phyloP scores from a whole-genome alignment of 1,139 yeast genomes.

The Martiniozyma asiatica region DNA sequence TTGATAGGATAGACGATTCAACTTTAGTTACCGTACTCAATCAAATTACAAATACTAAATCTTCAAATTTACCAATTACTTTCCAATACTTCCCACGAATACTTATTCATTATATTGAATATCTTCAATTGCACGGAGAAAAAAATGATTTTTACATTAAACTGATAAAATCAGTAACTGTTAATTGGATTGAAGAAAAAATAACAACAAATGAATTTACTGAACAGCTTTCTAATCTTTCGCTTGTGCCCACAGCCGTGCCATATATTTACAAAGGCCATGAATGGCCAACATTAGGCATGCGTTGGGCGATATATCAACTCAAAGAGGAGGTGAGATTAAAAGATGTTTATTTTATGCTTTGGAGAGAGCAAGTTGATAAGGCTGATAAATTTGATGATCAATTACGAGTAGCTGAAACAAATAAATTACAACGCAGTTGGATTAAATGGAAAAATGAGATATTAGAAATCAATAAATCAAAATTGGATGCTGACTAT shows the following conservation, averaged over 20 bases:
- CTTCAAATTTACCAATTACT: conserved; percentile 7
- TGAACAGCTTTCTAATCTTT: conserved; percentile 7
- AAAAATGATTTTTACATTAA: conserved; percentile 7
- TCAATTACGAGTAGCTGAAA: too few relatives aligned
- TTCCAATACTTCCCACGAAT: conserved; percentile 16
- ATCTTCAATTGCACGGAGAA: conserved; percentile 10
- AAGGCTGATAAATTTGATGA: too few relatives aligned
- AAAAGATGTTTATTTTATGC: conserved; percentile 10
- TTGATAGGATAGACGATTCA: conserved; percentile 1
- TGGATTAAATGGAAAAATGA: conserved; percentile 1
- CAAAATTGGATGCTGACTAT: too few relatives aligned
- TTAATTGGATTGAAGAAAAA: conserved; percentile 12
- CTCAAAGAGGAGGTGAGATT: conserved; percentile 13
- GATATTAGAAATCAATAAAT: too few relatives aligned
- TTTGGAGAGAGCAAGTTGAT: conserved; percentile 10
- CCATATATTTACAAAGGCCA: conserved; percentile 11
- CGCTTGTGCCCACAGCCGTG: conserved; percentile 12
- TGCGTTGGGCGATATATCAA: conserved; percentile 17
- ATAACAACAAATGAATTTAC: conserved; percentile 10
- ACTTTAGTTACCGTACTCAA: background rate
- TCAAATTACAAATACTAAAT: conserved; percentile 2
- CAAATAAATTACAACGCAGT: too few relatives aligned
- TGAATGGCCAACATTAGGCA: conserved; percentile 14
- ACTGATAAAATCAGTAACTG: conserved; percentile 10
- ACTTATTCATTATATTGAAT: conserved; percentile 12